A percentile compares a stretch with the other conserved stretches of the same genome.
These are phyloP conservation scores for Cutaneotrichosporon sp. DNA, from an alignment of 1,284 basidiomycete genomes.

Conservation along the genomic window DNA sequence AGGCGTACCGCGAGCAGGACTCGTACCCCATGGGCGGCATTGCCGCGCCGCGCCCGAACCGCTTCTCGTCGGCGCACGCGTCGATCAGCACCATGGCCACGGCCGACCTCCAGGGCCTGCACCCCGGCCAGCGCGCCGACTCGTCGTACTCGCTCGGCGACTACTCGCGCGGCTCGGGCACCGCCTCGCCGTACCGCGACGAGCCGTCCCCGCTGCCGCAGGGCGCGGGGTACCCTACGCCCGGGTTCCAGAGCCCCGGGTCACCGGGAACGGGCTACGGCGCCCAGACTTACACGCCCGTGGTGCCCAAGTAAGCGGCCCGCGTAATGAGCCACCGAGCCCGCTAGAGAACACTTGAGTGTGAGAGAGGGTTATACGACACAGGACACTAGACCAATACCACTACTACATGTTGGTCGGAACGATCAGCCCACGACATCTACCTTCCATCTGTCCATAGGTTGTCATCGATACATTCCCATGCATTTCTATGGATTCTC, in stretches of 20 bases:
- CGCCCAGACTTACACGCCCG: constrained; percentile 2
- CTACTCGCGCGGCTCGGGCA: constrained; percentile 21
- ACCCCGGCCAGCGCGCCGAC: constrained; percentile 17
- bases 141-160: constrained; percentile 28
- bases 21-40: constrained; percentile 27
- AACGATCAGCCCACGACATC: constrained; percentile 3
- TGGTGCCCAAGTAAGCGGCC: neutral
- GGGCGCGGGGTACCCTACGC: neutral
- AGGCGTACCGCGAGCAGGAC: constrained; percentile 38
- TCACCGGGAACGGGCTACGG: neutral
- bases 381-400: constrained; percentile 4
- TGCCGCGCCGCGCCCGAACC: constrained; percentile 23
- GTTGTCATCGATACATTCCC: neutral
- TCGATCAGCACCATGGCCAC: constrained; percentile 48
- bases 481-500: constrained; percentile 2
- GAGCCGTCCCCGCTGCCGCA: neutral
- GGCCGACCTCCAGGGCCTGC: constrained; percentile 32
- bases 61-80: constrained; percentile 29
- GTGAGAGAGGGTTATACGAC: constrained; percentile 1
- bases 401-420: constrained; percentile 3
- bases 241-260: neutral
- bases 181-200: constrained; percentile 22
- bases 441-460: neutral
- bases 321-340: neutral
- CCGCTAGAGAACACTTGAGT: constrained; percentile 2